Evolutionary conservation across 108 stramenopile genomes (phyloP), one percentile per base, ranked within the genome.

Genomic region (Fistulifera pelliculosa): DNA sequence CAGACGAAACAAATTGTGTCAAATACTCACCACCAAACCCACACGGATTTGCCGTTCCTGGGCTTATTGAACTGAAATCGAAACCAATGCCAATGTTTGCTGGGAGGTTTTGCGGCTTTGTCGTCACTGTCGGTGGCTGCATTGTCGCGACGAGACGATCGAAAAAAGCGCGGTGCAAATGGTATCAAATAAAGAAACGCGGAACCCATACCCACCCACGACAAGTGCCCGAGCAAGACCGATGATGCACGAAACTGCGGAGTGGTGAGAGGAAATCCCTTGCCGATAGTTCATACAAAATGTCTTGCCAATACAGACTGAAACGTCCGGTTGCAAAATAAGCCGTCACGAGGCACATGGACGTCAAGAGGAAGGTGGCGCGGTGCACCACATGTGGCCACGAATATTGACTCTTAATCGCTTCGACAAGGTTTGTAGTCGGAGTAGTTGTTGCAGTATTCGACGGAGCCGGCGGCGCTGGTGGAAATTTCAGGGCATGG

Each of bases 151-250:
- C 3, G 16, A 21, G 11, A 62, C 19, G 73, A 71, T 18, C 75
- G 75, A 73, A 85, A 85, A 52, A 85, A 84, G 38, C 67, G 74
- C 61, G 86, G 76, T 18, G 83, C 86, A 47, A 80, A 75, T 28
- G 85, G 70, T 0, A 83, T 58, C 3, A 65, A 21, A 16, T 74
- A 51, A 12, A 95, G 64, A 23, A 95, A 80, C 18, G 48, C 44
- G 18, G 73, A 65, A 1, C 92, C 94, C 49, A 83, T 55, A 1
- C 50, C 55, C 0, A 94, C 72, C 93, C 93, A 96, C 31, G 73
- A 65, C 51, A 91, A 64, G 65, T 96, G 95, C 2, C 90, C 87
- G 31, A 90, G 43, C 54, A 94, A 68, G n/a, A 96, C 89, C 27
- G 77, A 79, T 40, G 91, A 52, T 49, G 80, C 75, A 38, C 87